Percentiles rank a stretch among this genome's conserved stretches.
These are phyloP conservation scores for Simmondsia chinensis DNA, from an alignment of 148 eudicot species.

Conservation along the genomic window DNA sequence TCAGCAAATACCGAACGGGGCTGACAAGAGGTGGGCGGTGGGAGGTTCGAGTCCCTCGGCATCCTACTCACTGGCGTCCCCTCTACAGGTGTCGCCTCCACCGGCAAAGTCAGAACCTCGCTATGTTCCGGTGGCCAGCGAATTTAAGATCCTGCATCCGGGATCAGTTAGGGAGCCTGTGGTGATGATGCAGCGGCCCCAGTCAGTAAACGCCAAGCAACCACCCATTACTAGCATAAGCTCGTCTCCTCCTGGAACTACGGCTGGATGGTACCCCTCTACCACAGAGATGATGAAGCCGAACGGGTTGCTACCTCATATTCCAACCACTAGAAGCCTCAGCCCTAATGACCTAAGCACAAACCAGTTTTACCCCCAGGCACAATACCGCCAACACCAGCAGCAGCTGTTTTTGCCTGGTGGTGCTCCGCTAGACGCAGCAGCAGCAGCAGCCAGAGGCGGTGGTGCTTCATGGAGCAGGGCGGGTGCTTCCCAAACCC, in stretches of 20 bases:
- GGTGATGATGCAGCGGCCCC: slow-evolving; percentile 75
- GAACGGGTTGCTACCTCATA: slow-evolving; percentile 32
- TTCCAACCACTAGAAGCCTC: slow-evolving; percentile 47
- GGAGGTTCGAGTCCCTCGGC: slow-evolving; percentile 47
- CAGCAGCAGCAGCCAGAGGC: slow-evolving; percentile 23
- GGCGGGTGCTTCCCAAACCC: slow-evolving; percentile 38
- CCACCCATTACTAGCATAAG: slow-evolving; percentile 37
- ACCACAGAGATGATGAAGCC: slow-evolving; percentile 37
- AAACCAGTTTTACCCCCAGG: slow-evolving; percentile 43
- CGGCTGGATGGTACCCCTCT: slow-evolving; percentile 52
- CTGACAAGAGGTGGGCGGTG: slow-evolving; percentile 63
- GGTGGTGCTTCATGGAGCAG: slow-evolving; percentile 35
- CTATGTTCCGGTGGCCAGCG: slow-evolving; percentile 34
- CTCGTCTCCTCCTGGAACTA: slow-evolving; percentile 45
- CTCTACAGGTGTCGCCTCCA: slow-evolving; percentile 48
- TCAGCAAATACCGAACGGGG: slow-evolving; percentile 27
- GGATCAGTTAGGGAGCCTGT: slow-evolving; percentile 71
- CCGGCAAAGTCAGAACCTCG: slow-evolving; percentile 47
- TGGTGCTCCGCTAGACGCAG: slow-evolving; percentile 33
- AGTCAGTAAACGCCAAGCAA: slow-evolving; percentile 47
- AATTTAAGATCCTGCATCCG: slow-evolving; percentile 50
- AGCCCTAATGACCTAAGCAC: slow-evolving; percentile 33
- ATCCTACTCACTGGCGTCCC: slow-evolving; percentile 45
- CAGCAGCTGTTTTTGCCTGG: slow-evolving; percentile 28
- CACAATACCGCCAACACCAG: slow-evolving; percentile 43